Percentiles rank a stretch among this genome's conserved stretches.
phyloP scores from a whole-genome alignment of 352 stramenopile species.

The Phytopythium kandeliae region DNA sequence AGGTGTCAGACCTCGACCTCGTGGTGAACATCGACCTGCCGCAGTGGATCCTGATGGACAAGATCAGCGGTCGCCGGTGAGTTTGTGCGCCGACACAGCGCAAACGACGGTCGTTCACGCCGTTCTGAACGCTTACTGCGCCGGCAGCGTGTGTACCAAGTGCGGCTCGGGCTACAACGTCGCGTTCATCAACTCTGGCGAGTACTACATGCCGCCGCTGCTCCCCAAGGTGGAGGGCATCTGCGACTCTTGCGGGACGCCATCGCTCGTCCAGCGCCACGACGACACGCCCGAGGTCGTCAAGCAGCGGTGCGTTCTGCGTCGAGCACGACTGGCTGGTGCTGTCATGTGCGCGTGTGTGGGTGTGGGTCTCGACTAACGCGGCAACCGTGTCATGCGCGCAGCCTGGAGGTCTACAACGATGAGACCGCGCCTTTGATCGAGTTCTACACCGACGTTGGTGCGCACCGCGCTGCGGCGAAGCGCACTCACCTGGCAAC shows the following conservation, averaged over 20 bases:
- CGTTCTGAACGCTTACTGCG: not conserved
- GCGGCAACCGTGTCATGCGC: conserved; percentile 1
- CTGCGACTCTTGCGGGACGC: conserved; percentile 73
- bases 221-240: conserved; percentile 80
- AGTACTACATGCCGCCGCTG: conserved; percentile 88
- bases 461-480: conserved; percentile 8
- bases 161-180: conserved; percentile 88
- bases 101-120: too few relatives aligned
- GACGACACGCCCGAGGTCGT: conserved; percentile 84
- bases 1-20: conserved; percentile 65
- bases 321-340: not conserved
- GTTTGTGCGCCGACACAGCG: conserved; percentile 9
- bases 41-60: conserved; percentile 85
- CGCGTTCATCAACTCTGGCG: conserved; percentile 76
- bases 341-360: too few relatives aligned
- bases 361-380: not conserved
- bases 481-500: not conserved
- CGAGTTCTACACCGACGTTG: conserved; percentile 80
- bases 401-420: conserved; percentile 84
- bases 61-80: conserved; percentile 83
- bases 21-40: conserved; percentile 88
- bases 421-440: conserved; percentile 83
- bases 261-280: conserved; percentile 68
- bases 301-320: conserved; percentile 36
- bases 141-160: conserved; percentile 61